These are phyloP conservation scores for Acacia melanoxylon DNA, from an alignment of 306 rosid genomes.

Conservation along the genomic window DNA sequence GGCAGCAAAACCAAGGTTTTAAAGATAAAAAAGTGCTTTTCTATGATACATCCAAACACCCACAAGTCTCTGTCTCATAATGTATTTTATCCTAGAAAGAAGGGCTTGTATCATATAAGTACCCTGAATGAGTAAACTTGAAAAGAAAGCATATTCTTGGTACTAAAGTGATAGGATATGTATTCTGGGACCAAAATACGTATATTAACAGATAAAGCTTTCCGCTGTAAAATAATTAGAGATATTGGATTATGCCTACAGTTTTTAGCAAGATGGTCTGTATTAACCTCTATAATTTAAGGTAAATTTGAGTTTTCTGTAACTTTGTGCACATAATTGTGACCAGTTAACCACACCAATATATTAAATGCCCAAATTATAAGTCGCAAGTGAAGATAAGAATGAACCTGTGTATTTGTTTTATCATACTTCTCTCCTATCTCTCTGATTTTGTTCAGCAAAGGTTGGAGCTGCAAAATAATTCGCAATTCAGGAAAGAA, in stretches of 20 bases:
- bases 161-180: background rate
- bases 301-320: background rate
- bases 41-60: no score
- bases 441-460: constrained; percentile 61
- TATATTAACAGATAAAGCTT: background rate
- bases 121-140: background rate
- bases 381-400: constrained; percentile 1
- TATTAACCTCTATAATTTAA: background rate
- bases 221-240: background rate
- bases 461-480: constrained; percentile 79
- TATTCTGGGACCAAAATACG: no score
- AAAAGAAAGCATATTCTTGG: background rate
- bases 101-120: no score
- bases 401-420: constrained; percentile 72
- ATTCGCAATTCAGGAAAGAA: constrained; percentile 27
- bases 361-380: constrained; percentile 14
- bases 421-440: constrained; percentile 66
- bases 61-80: background rate
- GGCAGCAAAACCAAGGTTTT: no score
- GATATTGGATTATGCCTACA: background rate
- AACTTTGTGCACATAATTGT: background rate
- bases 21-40: no score
- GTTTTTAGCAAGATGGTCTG: background rate
- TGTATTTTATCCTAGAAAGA: no score
- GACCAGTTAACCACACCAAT: background rate